phyloP scores from a whole-genome alignment of 2,329 filamentous ascomycete species.

The Fusarium tanahbumbuense region DNA sequence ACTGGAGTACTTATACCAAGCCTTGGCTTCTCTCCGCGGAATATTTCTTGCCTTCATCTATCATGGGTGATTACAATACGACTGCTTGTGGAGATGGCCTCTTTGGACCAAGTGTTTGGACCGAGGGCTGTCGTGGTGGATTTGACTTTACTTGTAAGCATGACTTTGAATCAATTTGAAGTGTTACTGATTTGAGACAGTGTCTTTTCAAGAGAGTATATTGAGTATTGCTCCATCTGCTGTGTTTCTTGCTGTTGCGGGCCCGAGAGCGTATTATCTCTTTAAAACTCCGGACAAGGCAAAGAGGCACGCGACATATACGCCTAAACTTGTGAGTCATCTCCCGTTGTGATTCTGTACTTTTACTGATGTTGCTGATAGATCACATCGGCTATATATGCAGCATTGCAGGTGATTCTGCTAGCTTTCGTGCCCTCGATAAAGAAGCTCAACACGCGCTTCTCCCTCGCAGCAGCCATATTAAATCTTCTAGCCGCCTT shows the following conservation, averaged over 20 bases:
- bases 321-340: slow-evolving; percentile 42
- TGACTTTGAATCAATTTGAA: neutral
- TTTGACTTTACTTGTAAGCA: slow-evolving; percentile 49
- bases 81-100: slow-evolving; percentile 47
- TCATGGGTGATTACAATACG: slow-evolving; percentile 43
- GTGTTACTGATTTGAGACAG: slow-evolving; percentile 17
- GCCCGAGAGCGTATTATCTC: slow-evolving; percentile 43
- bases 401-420: slow-evolving; percentile 43
- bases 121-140: slow-evolving; percentile 47
- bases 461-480: slow-evolving; percentile 47
- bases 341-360: too few species aligned
- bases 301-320: slow-evolving; percentile 44
- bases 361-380: slow-evolving; percentile 1
- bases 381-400: slow-evolving; percentile 42
- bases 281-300: slow-evolving; percentile 41
- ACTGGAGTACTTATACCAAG: neutral
- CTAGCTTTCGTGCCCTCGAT: slow-evolving; percentile 44
- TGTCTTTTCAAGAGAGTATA: slow-evolving; percentile 49
- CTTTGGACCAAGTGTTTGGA: slow-evolving; percentile 47
- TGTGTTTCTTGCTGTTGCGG: slow-evolving; percentile 42
- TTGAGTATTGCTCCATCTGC: slow-evolving; percentile 41
- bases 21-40: neutral
- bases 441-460: slow-evolving; percentile 43
- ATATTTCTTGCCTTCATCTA: neutral
- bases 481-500: slow-evolving; percentile 46